A percentile compares a stretch with the other conserved stretches of the same genome.
Evolutionary conservation across 257 asterid species (phyloP).

Genomic region (Solanum pinnatisectum): DNA sequence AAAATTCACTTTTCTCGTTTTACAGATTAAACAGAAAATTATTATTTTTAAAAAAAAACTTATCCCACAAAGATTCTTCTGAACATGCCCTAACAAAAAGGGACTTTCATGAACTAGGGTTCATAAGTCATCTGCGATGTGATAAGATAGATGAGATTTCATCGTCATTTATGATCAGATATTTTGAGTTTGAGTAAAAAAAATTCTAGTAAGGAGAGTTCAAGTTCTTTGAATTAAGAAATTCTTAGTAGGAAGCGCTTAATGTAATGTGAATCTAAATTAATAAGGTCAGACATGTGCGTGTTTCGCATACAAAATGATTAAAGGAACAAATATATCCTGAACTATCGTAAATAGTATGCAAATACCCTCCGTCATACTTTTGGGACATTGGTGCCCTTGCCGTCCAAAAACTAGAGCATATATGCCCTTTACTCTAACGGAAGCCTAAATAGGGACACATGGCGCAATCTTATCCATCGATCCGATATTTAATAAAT

Average conservation of each 20-base stretch:
- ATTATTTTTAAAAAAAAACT: neutral
- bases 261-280: neutral
- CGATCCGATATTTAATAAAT: too few relatives aligned
- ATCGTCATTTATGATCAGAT: rapidly evolving
- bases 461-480: too few relatives aligned
- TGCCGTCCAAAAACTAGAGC: too few relatives aligned
- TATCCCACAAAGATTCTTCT: neutral
- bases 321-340: too few relatives aligned
- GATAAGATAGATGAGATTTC: neutral
- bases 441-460: too few relatives aligned
- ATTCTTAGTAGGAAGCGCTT: rapidly evolving
- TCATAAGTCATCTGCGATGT: neutral
- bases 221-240: neutral
- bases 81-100: neutral
- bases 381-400: too few relatives aligned
- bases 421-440: too few relatives aligned
- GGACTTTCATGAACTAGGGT: neutral
- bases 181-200: neutral
- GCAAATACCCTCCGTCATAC: too few relatives aligned
- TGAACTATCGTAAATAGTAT: too few relatives aligned
- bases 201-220: neutral
- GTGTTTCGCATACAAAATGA: neutral
- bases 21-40: neutral
- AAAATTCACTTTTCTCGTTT: neutral
- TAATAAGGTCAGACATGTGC: neutral